A percentile compares a stretch with the other conserved stretches of the same genome.
Evolutionary conservation across 768 basidiomycete species (phyloP).

Genomic region (Fomitopsis serialis): DNA sequence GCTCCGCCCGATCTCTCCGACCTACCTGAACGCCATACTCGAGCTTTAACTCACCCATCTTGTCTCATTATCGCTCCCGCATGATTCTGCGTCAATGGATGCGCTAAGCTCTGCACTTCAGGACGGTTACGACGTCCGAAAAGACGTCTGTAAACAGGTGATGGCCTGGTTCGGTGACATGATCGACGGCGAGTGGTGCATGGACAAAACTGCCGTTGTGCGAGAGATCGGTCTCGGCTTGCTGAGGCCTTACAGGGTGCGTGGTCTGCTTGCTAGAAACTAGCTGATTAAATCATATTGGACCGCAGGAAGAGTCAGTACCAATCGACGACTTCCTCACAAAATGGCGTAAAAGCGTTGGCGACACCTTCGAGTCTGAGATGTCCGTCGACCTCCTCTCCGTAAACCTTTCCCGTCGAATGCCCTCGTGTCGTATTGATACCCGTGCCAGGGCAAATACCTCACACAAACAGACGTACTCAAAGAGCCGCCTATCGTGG

Average conservation of each 20-base stretch:
- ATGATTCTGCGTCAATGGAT: constrained; percentile 49
- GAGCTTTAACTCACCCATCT: constrained; percentile 71
- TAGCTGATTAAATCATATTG: not conserved
- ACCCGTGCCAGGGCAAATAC: constrained; percentile 65
- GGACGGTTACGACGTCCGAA: constrained; percentile 67
- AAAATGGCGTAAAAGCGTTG: constrained; percentile 70
- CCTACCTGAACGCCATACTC: constrained; percentile 65
- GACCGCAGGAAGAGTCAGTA: constrained; percentile 52
- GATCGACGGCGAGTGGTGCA: constrained; percentile 47
- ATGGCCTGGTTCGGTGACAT: constrained; percentile 80
- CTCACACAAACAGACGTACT: constrained; percentile 38
- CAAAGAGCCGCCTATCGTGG: constrained; percentile 24
- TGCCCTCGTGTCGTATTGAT: not conserved
- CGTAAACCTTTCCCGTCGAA: constrained; percentile 35
- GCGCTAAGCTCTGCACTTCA: constrained; percentile 56
- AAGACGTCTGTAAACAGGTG: constrained; percentile 58
- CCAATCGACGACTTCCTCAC: constrained; percentile 47
- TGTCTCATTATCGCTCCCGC: constrained; percentile 53
- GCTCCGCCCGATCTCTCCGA: constrained; percentile 67
- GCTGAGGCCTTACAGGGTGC: constrained; percentile 55
- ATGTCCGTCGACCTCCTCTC: constrained; percentile 66
- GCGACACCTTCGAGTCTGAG: constrained; percentile 64
- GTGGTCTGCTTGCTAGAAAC: not conserved
- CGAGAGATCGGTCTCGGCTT: constrained; percentile 76
- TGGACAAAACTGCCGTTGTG: constrained; percentile 58